Conservation (phyloP, 257 asterid genomes). For the Ophiorrhiza pumila region DNA sequence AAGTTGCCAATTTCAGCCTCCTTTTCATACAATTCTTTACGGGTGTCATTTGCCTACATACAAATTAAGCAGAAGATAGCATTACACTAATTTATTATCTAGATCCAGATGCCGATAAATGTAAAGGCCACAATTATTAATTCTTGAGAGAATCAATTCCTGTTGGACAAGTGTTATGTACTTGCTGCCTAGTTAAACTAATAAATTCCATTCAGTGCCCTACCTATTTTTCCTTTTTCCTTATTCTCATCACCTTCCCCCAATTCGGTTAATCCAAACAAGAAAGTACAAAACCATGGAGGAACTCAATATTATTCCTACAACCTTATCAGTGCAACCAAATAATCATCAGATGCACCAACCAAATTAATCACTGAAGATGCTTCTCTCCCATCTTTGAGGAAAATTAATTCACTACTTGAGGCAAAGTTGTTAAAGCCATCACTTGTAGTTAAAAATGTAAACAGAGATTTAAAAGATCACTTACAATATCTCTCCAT, state of each 20-base stretch:
- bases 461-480: constrained; percentile 17
- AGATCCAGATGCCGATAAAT: background rate
- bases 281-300: background rate
- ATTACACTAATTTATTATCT: background rate
- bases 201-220: background rate
- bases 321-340: background rate
- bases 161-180: background rate
- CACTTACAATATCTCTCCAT: constrained; percentile 95
- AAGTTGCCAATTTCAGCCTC: constrained; percentile 69
- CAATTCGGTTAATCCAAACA: background rate
- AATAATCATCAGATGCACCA: background rate
- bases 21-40: constrained; percentile 83
- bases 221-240: background rate
- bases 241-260: background rate
- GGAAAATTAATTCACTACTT: too few relatives aligned
- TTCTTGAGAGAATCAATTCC: background rate
- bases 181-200: background rate
- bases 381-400: background rate
- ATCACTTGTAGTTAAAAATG: background rate
- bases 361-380: background rate
- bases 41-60: constrained; percentile 89
- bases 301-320: background rate
- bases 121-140: background rate
- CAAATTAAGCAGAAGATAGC: constrained; percentile 1
- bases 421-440: background rate